Conservation (phyloP, 768 basidiomycete genomes). For the Tylopilus plumbeoviolaceoides region DNA sequence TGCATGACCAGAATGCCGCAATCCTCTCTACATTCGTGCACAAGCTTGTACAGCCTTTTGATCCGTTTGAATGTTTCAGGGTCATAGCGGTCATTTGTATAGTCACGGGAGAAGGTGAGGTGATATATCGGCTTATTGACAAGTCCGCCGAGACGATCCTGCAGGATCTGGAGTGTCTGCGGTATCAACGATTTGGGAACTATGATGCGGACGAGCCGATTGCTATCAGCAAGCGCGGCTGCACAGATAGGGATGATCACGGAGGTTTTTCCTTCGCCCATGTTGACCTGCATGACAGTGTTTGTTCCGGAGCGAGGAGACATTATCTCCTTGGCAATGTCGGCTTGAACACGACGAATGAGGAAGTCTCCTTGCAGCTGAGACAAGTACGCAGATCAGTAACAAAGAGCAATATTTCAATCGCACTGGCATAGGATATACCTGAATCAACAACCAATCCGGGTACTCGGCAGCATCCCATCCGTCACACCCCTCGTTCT, state of each 20-base stretch:
- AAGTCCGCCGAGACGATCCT: constrained; percentile 41
- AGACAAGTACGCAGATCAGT: background rate
- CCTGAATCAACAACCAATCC: background rate
- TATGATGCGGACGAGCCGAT: constrained; percentile 37
- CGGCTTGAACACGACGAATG: constrained; percentile 39
- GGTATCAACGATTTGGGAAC: constrained; percentile 38
- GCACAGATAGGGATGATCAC: constrained; percentile 45
- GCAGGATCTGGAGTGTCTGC: constrained; percentile 48
- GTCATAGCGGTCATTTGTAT: background rate
- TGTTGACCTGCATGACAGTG: constrained; percentile 42
- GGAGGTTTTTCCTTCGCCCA: background rate
- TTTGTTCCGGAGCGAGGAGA: constrained; percentile 35
- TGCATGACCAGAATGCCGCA: constrained; percentile 46
- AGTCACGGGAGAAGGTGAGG: constrained; percentile 40
- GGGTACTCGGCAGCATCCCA: background rate
- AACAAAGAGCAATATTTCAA: background rate
- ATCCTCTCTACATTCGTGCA: too few species aligned
- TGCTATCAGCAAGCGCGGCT: constrained; percentile 38
- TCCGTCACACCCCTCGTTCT: background rate
- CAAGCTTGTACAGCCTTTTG: too few species aligned
- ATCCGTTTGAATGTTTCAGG: too few species aligned
- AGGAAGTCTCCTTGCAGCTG: constrained; percentile 46
- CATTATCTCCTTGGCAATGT: constrained; percentile 47
- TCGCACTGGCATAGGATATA: background rate
- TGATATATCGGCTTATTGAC: constrained; percentile 44